Evolutionary conservation across 805 yeast genomes (phyloP).

Genomic region (Schwanniomyces occidentalis): DNA sequence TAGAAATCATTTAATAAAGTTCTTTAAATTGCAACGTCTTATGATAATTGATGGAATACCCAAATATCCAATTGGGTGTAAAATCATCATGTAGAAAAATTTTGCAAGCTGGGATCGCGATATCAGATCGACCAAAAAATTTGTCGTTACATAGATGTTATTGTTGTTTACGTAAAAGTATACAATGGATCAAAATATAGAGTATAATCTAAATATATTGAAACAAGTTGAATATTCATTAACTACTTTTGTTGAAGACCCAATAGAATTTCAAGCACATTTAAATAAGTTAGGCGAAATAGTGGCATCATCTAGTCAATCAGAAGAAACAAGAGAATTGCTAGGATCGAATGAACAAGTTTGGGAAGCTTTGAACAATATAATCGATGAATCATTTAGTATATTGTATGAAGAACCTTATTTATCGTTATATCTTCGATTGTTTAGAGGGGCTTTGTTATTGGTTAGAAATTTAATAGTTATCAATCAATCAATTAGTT

Average conservation of each 20-base stretch:
- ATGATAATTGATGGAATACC: too few relatives aligned
- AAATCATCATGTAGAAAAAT: too few relatives aligned
- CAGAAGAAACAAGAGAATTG: conserved; percentile 6
- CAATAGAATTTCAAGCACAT: background rate
- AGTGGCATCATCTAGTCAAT: conserved; percentile 5
- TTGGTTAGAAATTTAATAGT: conserved; percentile 49
- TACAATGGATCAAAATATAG: too few relatives aligned
- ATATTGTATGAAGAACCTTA: conserved; percentile 1
- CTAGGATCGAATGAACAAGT: conserved; percentile 6
- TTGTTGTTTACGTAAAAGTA: too few relatives aligned
- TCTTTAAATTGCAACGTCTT: too few relatives aligned
- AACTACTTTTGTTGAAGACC: background rate
- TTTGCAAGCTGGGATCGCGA: too few relatives aligned
- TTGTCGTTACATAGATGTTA: too few relatives aligned
- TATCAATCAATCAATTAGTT: conserved; percentile 7
- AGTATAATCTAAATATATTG: background rate
- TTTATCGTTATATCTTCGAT: conserved; percentile 22
- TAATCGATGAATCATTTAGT: conserved; percentile 9
- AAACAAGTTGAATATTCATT: background rate
- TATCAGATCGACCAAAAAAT: too few relatives aligned
- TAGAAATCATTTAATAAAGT: too few relatives aligned
- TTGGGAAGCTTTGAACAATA: conserved; percentile 5
- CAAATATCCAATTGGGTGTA: too few relatives aligned
- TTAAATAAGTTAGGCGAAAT: conserved; percentile 6
- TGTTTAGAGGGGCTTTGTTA: conserved; percentile 48